These are phyloP conservation scores for Aspergillus latus DNA, from an alignment of 2,329 filamentous ascomycete genomes.

Conservation along the genomic window DNA sequence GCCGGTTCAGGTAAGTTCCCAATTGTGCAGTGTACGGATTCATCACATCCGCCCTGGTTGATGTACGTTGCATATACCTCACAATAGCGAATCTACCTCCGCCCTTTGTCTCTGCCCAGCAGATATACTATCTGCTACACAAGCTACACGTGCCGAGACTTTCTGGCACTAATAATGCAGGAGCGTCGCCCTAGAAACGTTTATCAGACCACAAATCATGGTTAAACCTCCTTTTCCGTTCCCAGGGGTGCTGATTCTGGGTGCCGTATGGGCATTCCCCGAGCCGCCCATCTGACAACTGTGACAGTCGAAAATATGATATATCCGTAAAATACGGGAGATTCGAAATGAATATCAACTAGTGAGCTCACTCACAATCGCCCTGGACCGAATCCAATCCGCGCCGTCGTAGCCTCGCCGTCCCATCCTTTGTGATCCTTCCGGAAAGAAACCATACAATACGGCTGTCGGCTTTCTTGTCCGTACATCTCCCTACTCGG, in stretches of 20 bases:
- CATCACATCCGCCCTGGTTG: not conserved
- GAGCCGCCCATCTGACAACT: not conserved
- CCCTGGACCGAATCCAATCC: no score
- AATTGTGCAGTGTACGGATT: not conserved
- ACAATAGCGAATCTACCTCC: not conserved
- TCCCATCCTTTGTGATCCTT: not conserved
- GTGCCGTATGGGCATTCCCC: not conserved
- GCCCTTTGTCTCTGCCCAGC: no score
- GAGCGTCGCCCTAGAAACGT: not conserved
- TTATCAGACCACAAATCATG: not conserved
- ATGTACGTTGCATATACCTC: constrained; percentile 1
- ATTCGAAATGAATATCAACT: not conserved
- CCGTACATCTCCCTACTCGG: not conserved
- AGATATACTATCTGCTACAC: not conserved
- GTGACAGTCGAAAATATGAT: not conserved
- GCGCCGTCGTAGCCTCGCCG: not conserved
- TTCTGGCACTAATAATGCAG: not conserved
- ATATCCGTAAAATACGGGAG: not conserved
- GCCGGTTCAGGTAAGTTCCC: not conserved
- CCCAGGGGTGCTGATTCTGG: not conserved
- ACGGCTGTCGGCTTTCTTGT: not conserved
- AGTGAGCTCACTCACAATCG: not conserved
- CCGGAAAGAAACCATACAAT: not conserved
- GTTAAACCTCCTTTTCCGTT: not conserved
- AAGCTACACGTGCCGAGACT: not conserved